phyloP scores from a whole-genome alignment of 495 filamentous ascomycete species.

The Penicillium waksmanii region DNA sequence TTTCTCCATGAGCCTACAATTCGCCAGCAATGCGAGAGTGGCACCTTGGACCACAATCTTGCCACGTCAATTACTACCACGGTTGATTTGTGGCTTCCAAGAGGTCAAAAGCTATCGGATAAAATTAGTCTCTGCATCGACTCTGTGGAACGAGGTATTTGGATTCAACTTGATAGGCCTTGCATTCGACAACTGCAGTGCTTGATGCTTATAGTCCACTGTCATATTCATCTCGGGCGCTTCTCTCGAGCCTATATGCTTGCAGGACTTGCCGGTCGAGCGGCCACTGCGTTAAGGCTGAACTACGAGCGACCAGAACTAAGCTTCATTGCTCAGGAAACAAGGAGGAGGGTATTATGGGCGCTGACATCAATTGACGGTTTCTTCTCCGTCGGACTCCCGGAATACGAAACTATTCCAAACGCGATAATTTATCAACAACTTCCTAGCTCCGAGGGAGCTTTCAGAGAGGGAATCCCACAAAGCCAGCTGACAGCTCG shows the following conservation, averaged over 20 bases:
- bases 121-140: not conserved
- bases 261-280: slow-evolving; percentile 19
- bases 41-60: slow-evolving; percentile 14
- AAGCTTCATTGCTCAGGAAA: slow-evolving; percentile 24
- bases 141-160: slow-evolving; percentile 14
- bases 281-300: slow-evolving; percentile 19
- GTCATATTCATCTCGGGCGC: slow-evolving; percentile 14
- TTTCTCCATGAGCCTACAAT: slow-evolving; percentile 26
- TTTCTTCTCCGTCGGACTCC: slow-evolving; percentile 24
- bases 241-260: slow-evolving; percentile 27
- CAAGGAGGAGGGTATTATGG: slow-evolving; percentile 26
- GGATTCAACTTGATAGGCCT: slow-evolving; percentile 21
- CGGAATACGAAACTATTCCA: slow-evolving; percentile 24
- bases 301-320: slow-evolving; percentile 27
- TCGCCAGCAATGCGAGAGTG: slow-evolving; percentile 5
- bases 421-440: slow-evolving; percentile 25
- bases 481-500: not conserved
- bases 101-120: not conserved
- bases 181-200: slow-evolving; percentile 17
- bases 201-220: slow-evolving; percentile 22
- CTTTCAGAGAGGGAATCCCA: slow-evolving; percentile 11
- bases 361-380: slow-evolving; percentile 21
- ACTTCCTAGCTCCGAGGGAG: slow-evolving; percentile 21
- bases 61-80: slow-evolving; percentile 12
- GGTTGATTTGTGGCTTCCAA: slow-evolving; percentile 1